Base-by-base conservation (phyloP, 1,284 basidiomycete species). In the Heterobasidion irregulare region DNA sequence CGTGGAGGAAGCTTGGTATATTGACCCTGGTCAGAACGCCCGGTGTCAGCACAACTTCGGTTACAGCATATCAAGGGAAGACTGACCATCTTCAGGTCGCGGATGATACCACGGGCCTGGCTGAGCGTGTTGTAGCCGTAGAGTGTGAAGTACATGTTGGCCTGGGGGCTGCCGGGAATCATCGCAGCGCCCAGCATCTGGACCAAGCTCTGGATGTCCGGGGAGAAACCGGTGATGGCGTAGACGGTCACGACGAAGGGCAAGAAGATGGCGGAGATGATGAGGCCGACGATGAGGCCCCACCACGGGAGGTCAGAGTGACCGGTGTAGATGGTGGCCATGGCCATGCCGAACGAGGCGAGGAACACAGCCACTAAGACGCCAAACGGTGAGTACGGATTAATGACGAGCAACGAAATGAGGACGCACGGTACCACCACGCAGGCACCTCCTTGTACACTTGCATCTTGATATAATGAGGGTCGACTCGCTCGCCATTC, bases 1-100 rank as follows among this genome's bases (percentile, higher is more conserved):
- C 78, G 72, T 10, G 83, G 84, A 19, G 83, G 79, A 46, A 86
- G 71, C 68, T 86, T 86, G 60, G 79, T 80, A 67, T 86, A 47
- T 32, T 47, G 46, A 16, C 46, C 46, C 70, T 70, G 56, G n/a
- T 19, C 50, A 26, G 26, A 26, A 5, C 26, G 26, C 26, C 6
- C 26, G 26, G 4, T 5, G 26, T 26, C 26, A 26, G 26, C 41
- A 43, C 32, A 47, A n/a, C 61, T 33, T 55, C 33, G 26, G 8
- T 47, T 47, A 33, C 18, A 53, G 32, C 65, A 51, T 49, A 19
- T 52, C n/a, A 47, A 43, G 13, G 15, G 38, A 9, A 35, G 38
- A 2, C n/a, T 1, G 4, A 41, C 38, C 48, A 78, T 74, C 66
- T 80, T 79, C 43, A 80, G 66, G 62, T 80, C 77, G 47, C 73